A percentile compares a stretch with the other conserved stretches of the same genome.
phyloP scores from a whole-genome alignment of 257 asterid species.

The Solanum piurae region DNA sequence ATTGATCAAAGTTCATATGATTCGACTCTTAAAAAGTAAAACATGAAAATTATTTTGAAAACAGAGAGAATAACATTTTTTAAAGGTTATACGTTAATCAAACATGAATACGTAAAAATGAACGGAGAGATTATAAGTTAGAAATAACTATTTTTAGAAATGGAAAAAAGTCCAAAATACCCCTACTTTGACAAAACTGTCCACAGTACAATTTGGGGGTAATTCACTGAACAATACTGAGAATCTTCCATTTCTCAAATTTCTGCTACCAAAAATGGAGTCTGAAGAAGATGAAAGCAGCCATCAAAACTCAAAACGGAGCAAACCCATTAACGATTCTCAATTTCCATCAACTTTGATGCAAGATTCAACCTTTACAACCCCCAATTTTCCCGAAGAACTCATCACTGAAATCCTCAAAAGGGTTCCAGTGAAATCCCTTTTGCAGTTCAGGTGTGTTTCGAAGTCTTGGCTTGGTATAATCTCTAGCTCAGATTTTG shows the following conservation, averaged over 20 bases:
- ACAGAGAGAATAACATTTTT: too few relatives aligned
- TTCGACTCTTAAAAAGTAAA: too few relatives aligned
- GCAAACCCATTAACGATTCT: neutral
- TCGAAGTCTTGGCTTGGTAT: conserved; percentile 37
- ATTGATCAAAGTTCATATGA: too few relatives aligned
- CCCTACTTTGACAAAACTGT: neutral
- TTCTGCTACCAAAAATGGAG: neutral
- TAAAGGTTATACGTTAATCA: too few relatives aligned
- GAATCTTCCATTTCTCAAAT: neutral
- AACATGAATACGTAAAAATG: too few relatives aligned
- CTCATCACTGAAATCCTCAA: conserved; percentile 33
- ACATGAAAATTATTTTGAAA: too few relatives aligned
- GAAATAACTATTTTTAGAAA: too few relatives aligned
- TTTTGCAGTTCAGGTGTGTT: conserved; percentile 21
- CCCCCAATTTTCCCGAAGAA: conserved; percentile 28
- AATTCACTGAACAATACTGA: neutral
- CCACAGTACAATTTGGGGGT: neutral
- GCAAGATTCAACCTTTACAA: neutral
- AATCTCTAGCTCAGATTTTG: conserved; percentile 27
- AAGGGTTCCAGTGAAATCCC: conserved; percentile 35
- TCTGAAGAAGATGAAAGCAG: neutral
- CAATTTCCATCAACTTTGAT: neutral
- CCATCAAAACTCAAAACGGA: neutral
- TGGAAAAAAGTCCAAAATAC: too few relatives aligned
- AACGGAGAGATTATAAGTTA: too few relatives aligned